A percentile compares a stretch with the other conserved stretches of the same genome.
These are phyloP conservation scores for Xylaria curta DNA, from an alignment of 495 filamentous ascomycete species.

Conservation along the genomic window DNA sequence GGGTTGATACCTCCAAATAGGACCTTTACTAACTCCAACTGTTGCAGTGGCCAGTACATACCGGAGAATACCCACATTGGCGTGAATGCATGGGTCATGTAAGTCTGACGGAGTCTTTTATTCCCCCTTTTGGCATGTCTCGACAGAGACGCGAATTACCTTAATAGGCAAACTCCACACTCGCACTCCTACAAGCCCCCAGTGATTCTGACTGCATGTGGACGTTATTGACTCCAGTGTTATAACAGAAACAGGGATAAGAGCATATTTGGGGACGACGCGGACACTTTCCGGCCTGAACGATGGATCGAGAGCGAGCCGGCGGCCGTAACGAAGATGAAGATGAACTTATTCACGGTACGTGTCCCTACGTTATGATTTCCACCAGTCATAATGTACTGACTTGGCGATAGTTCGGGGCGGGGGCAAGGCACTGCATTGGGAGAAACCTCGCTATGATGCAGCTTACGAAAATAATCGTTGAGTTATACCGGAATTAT, in stretches of 20 bases:
- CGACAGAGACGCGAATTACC: too few relatives aligned
- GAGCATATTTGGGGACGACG: conserved; percentile 59
- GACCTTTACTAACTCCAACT: background rate
- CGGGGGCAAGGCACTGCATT: conserved; percentile 53
- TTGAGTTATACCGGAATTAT: conserved; percentile 21
- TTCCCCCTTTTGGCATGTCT: too few relatives aligned
- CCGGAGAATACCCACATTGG: conserved; percentile 63
- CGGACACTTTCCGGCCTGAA: conserved; percentile 60
- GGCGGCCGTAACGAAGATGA: conserved; percentile 23
- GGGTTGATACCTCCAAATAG: background rate
- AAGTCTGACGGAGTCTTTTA: too few relatives aligned
- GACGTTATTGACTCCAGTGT: too few relatives aligned
- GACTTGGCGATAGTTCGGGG: conserved; percentile 48
- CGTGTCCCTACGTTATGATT: background rate
- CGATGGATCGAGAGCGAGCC: conserved; percentile 57
- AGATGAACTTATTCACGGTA: conserved; percentile 12
- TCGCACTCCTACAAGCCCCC: too few relatives aligned
- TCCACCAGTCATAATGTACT: background rate
- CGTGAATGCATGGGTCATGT: conserved; percentile 61
- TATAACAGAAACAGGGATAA: conserved; percentile 50
- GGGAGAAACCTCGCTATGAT: conserved; percentile 57
- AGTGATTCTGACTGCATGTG: too few relatives aligned
- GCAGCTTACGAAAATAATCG: conserved; percentile 52
- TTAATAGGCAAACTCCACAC: too few relatives aligned
- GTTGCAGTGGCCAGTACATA: conserved; percentile 49